Evolutionary conservation across 2,329 filamentous ascomycete species (phyloP).

Genomic region (Colletotrichum filicis): DNA sequence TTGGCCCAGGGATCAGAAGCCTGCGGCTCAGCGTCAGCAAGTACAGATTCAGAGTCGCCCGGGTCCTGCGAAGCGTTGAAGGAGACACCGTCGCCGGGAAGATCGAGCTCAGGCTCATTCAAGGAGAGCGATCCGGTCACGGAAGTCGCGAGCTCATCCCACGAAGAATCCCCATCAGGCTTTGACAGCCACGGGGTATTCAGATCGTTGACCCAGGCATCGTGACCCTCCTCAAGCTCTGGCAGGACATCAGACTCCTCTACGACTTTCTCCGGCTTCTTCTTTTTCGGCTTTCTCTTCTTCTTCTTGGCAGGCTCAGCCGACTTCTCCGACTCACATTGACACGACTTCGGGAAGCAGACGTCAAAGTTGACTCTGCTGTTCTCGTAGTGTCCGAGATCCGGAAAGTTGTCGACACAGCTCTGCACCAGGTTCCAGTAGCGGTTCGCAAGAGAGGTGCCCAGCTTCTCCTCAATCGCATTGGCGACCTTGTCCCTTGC

Average conservation of each 20-base stretch:
- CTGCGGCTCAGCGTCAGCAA: no score
- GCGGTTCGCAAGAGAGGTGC: neutral
- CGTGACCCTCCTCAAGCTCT: neutral
- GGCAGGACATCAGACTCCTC: slow-evolving; percentile 39
- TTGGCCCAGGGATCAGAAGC: neutral
- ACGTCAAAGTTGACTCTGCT: neutral
- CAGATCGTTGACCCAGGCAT: neutral
- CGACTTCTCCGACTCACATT: neutral
- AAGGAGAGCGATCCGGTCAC: neutral
- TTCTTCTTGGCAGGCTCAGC: slow-evolving; percentile 35
- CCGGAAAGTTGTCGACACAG: neutral
- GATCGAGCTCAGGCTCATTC: neutral
- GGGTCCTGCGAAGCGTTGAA: neutral
- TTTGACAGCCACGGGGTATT: neutral
- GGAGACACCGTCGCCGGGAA: neutral
- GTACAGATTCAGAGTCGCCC: no score
- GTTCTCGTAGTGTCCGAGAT: neutral
- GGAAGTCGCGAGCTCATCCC: neutral
- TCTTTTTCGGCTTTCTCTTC: slow-evolving; percentile 48
- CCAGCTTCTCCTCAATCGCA: neutral
- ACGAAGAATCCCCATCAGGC: neutral
- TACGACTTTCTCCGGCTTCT: slow-evolving; percentile 53
- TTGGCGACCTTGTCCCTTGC: neutral
- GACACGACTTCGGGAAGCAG: neutral
- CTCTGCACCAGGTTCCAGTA: neutral